Base-by-base conservation (phyloP, 129 eudicot genomes). In the Centaurea solstitialis region DNA sequence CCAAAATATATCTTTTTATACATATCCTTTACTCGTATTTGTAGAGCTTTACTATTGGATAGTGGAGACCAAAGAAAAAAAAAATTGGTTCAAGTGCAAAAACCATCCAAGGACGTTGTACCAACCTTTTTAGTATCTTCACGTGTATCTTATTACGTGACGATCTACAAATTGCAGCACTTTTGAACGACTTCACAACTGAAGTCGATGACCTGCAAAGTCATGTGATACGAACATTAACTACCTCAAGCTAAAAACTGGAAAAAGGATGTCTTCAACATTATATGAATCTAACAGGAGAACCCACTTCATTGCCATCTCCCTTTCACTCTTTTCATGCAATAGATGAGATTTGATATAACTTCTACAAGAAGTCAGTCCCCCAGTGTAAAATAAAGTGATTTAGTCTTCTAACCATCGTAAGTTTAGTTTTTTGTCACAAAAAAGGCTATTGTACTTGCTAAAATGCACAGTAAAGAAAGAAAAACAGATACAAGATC, bases 121-220 rank as follows among this genome's bases (percentile, higher is more conserved):
- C 87, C 59, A 77, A 85, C 89, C 84, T 82, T 59, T 79, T 86
- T 53, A 73, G 43, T 43, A 79, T 70, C 75, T 74, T 81, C 43
- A 22, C 66, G 28, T 75, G 75, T n/a, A 70, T 72, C 68, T 83
- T 83, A 77, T 64, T 69, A 53, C 67, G 86, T 66, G 81, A 71
- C 37, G 75, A 80, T 17, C 69, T 82, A 76, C 45, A 20, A 47
- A 69, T 79, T 20, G 86, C 59, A 72, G 84, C 73, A 85, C 74
- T 77, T 73, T 75, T 84, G 28, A 73, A 37, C 45, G 90, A 72
- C 75, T 79, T 83, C 65, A 76, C 43, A 81, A 53, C 85, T 70
- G 84, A 74, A 65, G 76, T 65, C 45, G 77, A 83, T 45, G 77
- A 85, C 78, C 86, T 85, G 80, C 38, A 74, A 84, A 79, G 30